Percentiles rank a stretch among this genome's conserved stretches.
These are phyloP conservation scores for Tolypocladium paradoxum DNA, from an alignment of 2,329 filamentous ascomycete species.

Conservation along the genomic window DNA sequence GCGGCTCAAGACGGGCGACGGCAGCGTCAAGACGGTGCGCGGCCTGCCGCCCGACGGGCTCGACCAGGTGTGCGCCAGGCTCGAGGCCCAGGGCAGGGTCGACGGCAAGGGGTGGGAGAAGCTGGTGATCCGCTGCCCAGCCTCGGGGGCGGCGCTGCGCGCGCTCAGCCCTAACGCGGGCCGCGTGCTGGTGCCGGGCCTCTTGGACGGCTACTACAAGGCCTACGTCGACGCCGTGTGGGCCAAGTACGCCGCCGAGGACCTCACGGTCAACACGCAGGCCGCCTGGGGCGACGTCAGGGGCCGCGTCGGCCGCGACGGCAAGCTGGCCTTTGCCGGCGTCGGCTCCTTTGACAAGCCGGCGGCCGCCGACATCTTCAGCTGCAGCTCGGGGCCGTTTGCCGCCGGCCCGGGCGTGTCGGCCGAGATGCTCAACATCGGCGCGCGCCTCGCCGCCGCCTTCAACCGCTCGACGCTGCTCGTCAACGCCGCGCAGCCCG, in stretches of 20 bases:
- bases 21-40: slow-evolving; percentile 32
- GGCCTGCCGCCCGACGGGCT: slow-evolving; percentile 38
- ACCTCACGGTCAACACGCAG: slow-evolving; percentile 44
- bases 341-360: slow-evolving; percentile 38
- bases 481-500: slow-evolving; percentile 37
- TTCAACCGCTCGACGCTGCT: slow-evolving; percentile 65
- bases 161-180: slow-evolving; percentile 43
- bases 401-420: slow-evolving; percentile 28
- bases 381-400: slow-evolving; percentile 47
- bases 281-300: slow-evolving; percentile 36
- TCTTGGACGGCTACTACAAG: slow-evolving; percentile 41
- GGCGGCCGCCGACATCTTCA: slow-evolving; percentile 37
- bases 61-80: slow-evolving; percentile 29
- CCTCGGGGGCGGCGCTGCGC: slow-evolving; percentile 30
- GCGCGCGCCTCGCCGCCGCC: slow-evolving; percentile 63
- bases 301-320: slow-evolving; percentile 27
- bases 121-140: slow-evolving; percentile 32
- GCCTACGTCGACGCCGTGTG: slow-evolving; percentile 41
- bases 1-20: slow-evolving; percentile 35
- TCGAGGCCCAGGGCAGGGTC: slow-evolving; percentile 31
- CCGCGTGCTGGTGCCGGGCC: slow-evolving; percentile 27
- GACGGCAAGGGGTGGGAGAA: slow-evolving; percentile 42
- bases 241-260: slow-evolving; percentile 31
- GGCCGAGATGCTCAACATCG: slow-evolving; percentile 47
- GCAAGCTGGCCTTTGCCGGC: slow-evolving; percentile 27